These are phyloP conservation scores for Pneumocystis murina DNA, from an alignment of 1,139 yeast genomes.

Conservation along the genomic window DNA sequence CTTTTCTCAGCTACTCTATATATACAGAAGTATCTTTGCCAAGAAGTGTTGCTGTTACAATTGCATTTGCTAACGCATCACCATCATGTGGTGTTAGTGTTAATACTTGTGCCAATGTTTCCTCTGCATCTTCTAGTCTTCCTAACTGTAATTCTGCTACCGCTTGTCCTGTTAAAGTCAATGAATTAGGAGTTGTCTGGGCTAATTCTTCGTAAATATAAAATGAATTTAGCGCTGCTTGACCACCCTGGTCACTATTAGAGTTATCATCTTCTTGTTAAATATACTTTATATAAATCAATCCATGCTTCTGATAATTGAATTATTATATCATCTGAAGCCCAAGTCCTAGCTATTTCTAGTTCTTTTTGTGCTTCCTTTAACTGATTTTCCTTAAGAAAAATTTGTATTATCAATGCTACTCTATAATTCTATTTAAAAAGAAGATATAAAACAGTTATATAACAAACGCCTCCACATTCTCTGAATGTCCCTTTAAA, in stretches of 20 bases:
- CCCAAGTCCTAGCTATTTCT: slow-evolving; percentile 30
- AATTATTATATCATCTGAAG: slow-evolving; percentile 53
- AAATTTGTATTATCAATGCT: slow-evolving; percentile 26
- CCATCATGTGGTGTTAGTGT: slow-evolving; percentile 27
- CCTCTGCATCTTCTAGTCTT: slow-evolving; percentile 36
- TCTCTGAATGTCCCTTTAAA: too few species aligned
- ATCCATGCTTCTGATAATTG: slow-evolving; percentile 59
- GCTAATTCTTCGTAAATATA: slow-evolving; percentile 63
- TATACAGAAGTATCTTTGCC: slow-evolving; percentile 19
- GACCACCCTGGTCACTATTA: slow-evolving; percentile 33
- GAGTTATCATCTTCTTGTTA: too few species aligned
- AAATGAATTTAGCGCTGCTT: slow-evolving; percentile 43
- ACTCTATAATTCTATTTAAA: slow-evolving; percentile 11
- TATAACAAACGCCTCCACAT: too few species aligned
- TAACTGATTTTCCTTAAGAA: slow-evolving; percentile 23
- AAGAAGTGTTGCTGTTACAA: slow-evolving; percentile 37
- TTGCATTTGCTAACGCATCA: slow-evolving; percentile 44
- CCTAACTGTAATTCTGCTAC: slow-evolving; percentile 33
- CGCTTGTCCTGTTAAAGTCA: slow-evolving; percentile 34
- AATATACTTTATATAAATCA: slow-evolving; percentile 28
- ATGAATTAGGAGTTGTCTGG: slow-evolving; percentile 30
- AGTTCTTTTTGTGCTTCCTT: slow-evolving; percentile 25
- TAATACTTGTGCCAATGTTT: slow-evolving; percentile 32
- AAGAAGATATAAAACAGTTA: too few species aligned
- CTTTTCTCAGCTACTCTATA: background rate